Conservation (phyloP, 306 rosid species). For the Quercus variabilis region DNA sequence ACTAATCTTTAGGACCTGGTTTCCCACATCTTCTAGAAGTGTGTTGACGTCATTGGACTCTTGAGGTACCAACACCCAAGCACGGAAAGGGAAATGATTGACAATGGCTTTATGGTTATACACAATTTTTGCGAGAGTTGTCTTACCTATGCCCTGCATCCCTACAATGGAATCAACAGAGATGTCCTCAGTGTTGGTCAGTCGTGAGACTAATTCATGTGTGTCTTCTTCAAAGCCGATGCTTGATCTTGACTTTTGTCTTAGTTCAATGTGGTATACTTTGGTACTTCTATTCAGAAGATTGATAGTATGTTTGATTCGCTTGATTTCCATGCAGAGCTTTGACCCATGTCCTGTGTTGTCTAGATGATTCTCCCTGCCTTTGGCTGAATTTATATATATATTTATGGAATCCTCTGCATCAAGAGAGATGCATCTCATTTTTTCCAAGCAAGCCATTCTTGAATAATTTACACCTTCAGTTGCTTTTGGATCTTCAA, state of each 20-base stretch:
- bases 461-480: background rate
- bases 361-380: no score
- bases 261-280: conserved; percentile 3
- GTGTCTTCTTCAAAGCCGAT: conserved; percentile 24
- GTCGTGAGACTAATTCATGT: conserved; percentile 3
- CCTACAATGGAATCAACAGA: conserved; percentile 31
- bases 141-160: conserved; percentile 45
- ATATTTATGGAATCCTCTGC: background rate
- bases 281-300: conserved; percentile 7
- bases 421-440: background rate
- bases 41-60: background rate
- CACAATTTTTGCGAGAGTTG: conserved; percentile 33
- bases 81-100: conserved; percentile 16
- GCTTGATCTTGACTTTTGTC: conserved; percentile 11
- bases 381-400: background rate
- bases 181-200: background rate
- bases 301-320: background rate
- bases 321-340: background rate
- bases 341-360: background rate
- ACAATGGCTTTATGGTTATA: conserved; percentile 3
- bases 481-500: background rate
- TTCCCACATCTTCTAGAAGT: background rate
- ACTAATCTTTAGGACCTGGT: conserved; percentile 6
- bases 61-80: conserved; percentile 20
- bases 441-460: conserved; percentile 13